Conservation (phyloP, 2,329 filamentous ascomycete species). For the Colletotrichum cereale region DNA sequence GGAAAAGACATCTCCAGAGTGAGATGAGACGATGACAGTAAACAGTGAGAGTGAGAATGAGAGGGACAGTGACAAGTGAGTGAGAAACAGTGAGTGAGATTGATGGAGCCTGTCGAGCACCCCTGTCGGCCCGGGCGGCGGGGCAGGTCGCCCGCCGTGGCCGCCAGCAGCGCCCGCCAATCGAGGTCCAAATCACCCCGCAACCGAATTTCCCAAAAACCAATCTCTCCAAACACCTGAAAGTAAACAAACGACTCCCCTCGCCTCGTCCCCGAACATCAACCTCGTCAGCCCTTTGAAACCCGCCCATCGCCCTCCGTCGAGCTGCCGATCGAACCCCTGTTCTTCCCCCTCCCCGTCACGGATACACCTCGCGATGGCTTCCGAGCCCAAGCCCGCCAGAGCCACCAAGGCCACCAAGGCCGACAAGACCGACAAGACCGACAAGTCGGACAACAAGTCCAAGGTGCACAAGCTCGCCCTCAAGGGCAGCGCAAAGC, state of each 20-base stretch:
- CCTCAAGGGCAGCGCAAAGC: slow-evolving; percentile 84
- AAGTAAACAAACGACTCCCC: slow-evolving; percentile 33
- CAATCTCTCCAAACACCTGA: slow-evolving; percentile 13
- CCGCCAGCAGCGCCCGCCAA: not conserved
- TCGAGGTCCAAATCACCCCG: slow-evolving; percentile 28
- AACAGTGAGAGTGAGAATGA: not conserved
- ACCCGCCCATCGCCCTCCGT: not conserved
- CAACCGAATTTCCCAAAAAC: slow-evolving; percentile 24
- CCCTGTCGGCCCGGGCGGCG: slow-evolving; percentile 2
- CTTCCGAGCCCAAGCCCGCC: slow-evolving; percentile 21
- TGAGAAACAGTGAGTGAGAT: not conserved
- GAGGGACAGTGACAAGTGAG: not conserved
- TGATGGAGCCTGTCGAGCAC: not conserved
- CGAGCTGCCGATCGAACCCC: not conserved
- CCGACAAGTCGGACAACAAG: slow-evolving; percentile 60
- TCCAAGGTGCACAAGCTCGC: slow-evolving; percentile 96
- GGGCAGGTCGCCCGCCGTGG: slow-evolving; percentile 3
- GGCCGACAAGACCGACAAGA: slow-evolving; percentile 36
- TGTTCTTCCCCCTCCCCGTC: no score
- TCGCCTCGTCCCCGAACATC: not conserved
- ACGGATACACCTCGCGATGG: slow-evolving; percentile 3
- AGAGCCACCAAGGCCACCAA: slow-evolving; percentile 40
- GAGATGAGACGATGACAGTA: not conserved
- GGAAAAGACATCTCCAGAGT: no score
- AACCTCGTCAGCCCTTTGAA: no score